Base-by-base conservation (phyloP, 2,329 filamentous ascomycete genomes). In the Cadophora sp. region DNA sequence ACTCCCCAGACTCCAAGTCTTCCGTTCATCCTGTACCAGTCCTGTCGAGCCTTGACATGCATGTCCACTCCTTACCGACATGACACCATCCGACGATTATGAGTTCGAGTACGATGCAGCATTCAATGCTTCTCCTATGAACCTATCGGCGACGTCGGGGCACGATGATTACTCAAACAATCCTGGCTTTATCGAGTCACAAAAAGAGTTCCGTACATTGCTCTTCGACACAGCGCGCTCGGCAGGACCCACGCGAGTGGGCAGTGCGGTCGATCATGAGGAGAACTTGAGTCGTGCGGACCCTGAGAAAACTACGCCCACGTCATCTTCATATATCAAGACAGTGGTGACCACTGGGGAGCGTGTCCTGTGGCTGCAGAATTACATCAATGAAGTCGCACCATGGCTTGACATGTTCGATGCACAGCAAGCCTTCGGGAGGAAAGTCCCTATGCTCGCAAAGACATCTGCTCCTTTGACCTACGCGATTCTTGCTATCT, bases 371-470 rank as follows among this genome's bases (percentile, higher is more conserved):
- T 83, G 82, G 61, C 72, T 84, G 43, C 81, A 83, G 51, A 82
- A 85, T 55, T 87, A 85, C 75, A 81, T 87, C 26, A 81, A 82
- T 1, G 81, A 86, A 66, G 82, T 86, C 50, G 85, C 85, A 3
- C 81, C 81, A 19, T 85, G 75, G 82, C 81, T 88, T 3, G 86
- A 88, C 72, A 88, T 86, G 76, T 87, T 87, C 62, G 86, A 88
- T 67, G 79, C 80, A 31, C 78, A 83, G 16, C 82, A 83, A 14
- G 82, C 83, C 55, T 88, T 88, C 72, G 83, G 83, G 22, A 81
- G 83, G 0, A 80, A 84, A 12, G 78, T 88, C 2, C 83, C 85
- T 0, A 76, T 83, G 1, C 76, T 87, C 34, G 84, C 85, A 0
- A 81, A 81, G 51, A 79, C 77, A 27, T 83, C 82, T 27, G 78